These are phyloP conservation scores for Rubroshorea leprosula DNA, from an alignment of 345 rosid species.

Conservation along the genomic window DNA sequence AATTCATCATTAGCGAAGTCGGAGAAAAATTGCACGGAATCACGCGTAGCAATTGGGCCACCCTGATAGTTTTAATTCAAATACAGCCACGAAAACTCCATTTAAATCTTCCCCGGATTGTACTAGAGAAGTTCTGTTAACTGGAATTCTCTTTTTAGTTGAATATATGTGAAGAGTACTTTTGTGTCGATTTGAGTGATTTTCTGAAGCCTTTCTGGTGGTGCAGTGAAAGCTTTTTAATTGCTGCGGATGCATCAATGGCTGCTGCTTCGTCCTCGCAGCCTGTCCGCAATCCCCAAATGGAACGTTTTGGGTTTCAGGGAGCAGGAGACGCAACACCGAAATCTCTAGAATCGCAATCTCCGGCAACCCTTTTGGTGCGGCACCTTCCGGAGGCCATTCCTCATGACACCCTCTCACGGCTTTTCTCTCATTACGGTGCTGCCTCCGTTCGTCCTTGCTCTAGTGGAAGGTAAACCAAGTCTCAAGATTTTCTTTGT, in stretches of 20 bases:
- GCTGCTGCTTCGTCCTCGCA: slow-evolving; percentile 25
- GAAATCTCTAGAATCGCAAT: slow-evolving; percentile 13
- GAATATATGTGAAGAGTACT: too few relatives aligned
- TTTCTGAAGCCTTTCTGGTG: too few relatives aligned
- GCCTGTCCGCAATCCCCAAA: slow-evolving; percentile 18
- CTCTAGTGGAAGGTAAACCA: slow-evolving; percentile 50
- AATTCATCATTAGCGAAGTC: too few relatives aligned
- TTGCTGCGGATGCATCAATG: slow-evolving; percentile 18
- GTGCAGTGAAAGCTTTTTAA: too few relatives aligned
- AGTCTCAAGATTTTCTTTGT: neutral
- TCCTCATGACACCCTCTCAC: slow-evolving; percentile 60
- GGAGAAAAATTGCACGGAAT: too few relatives aligned
- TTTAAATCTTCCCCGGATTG: too few relatives aligned
- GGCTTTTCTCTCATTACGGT: slow-evolving; percentile 84
- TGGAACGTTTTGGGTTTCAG: slow-evolving; percentile 21
- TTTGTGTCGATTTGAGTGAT: too few relatives aligned
- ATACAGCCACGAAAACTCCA: too few relatives aligned
- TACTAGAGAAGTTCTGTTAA: too few relatives aligned
- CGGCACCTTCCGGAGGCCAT: slow-evolving; percentile 85
- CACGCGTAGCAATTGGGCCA: too few relatives aligned
- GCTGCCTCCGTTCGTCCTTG: slow-evolving; percentile 77
- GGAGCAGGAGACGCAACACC: slow-evolving; percentile 15
- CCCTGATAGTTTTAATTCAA: too few relatives aligned
- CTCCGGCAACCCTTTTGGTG: slow-evolving; percentile 41
- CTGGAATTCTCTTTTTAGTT: too few relatives aligned